Base-by-base conservation (phyloP, 2,329 filamentous ascomycete species). In the Fusarium sp. region DNA sequence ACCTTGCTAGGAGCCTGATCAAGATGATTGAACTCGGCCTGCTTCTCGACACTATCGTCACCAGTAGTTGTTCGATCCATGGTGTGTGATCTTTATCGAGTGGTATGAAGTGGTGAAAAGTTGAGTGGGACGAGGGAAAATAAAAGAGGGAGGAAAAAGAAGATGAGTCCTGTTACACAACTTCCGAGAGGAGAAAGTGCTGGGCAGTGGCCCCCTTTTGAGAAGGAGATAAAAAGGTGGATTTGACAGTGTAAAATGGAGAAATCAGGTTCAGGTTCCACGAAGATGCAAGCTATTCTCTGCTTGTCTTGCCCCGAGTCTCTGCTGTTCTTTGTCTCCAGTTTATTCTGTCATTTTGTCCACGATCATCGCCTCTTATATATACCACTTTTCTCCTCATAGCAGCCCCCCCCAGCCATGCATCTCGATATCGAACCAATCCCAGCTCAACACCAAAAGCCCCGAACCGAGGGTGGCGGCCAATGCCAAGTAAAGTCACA, bases 401-500 rank as follows among this genome's bases (percentile, higher is more conserved):
- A 23, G 33, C 15, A n/a, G 30, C 23, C 35, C 46, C 46, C 41
- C 54, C 37, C 20, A 27, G 17, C 32, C 30, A 55, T 54, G 57
- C 33, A 44, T 60, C 35, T 64, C 42, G 40, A 60, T 55, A 65
- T 69, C 62, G 42, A 44, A 46, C 73, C 73, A 75, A 75, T 75
- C 60, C 69, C 14, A 13, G 30, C 10, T 30, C 6, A 33, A 67
- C 44, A 26, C 20, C 57, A 15, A 55, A 30, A 45, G 27, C 38
- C 56, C 59, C 57, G 67, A 76, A 60, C 75, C 75, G 75, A 72
- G 75, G 75, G 69, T 76, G 73, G 71, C 73, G 74, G 71, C 40
- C 60, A 46, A 61, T 38, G 64, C 64, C 65, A 58, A 68, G 58
- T 14, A 61, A 32, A 40, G 46, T 18, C 35, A 53, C 40, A 41